Percentiles rank a stretch among this genome's conserved stretches.
Evolutionary conservation across 2,329 filamentous ascomycete species (phyloP).

Genomic region (Dendrostoma leiphaemia): DNA sequence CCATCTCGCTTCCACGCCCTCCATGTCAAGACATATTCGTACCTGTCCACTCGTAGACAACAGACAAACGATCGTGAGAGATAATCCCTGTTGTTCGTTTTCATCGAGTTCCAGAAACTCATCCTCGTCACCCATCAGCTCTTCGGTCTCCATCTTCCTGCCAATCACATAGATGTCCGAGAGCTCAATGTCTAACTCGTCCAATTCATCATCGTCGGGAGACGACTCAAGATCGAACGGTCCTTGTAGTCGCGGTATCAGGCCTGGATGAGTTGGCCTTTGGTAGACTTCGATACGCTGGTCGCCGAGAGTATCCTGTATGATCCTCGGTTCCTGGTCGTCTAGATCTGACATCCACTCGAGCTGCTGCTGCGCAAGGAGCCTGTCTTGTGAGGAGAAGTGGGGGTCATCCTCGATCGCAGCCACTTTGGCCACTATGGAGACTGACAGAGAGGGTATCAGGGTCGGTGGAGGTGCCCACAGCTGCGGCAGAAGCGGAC

Average conservation of each 20-base stretch:
- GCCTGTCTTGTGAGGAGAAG: slow-evolving; percentile 50
- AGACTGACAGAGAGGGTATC: slow-evolving; percentile 78
- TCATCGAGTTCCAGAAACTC: slow-evolving; percentile 58
- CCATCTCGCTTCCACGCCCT: slow-evolving; percentile 66
- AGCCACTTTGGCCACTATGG: slow-evolving; percentile 72
- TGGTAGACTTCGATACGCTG: slow-evolving; percentile 53
- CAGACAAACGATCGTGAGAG: slow-evolving; percentile 57
- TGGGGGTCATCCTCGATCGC: slow-evolving; percentile 59
- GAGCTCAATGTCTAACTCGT: slow-evolving; percentile 54
- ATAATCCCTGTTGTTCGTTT: slow-evolving; percentile 57
- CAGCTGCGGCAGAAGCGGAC: slow-evolving; percentile 80
- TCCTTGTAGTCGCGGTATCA: slow-evolving; percentile 59
- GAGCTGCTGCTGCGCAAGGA: slow-evolving; percentile 62
- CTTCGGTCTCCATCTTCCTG: slow-evolving; percentile 57
- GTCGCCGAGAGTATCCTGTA: slow-evolving; percentile 50
- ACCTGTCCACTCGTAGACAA: slow-evolving; percentile 61
- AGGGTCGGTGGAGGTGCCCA: slow-evolving; percentile 78
- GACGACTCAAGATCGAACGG: slow-evolving; percentile 58
- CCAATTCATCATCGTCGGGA: slow-evolving; percentile 49
- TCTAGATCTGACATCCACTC: slow-evolving; percentile 68
- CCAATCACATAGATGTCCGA: slow-evolving; percentile 64
- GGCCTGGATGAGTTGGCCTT: slow-evolving; percentile 55
- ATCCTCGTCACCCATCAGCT: slow-evolving; percentile 63
- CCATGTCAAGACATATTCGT: slow-evolving; percentile 59
- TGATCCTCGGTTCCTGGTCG: slow-evolving; percentile 56